Evolutionary conservation across 106 monocot species (phyloP), one percentile per base, ranked within the genome.

Genomic region (Dactylorhiza incarnata): DNA sequence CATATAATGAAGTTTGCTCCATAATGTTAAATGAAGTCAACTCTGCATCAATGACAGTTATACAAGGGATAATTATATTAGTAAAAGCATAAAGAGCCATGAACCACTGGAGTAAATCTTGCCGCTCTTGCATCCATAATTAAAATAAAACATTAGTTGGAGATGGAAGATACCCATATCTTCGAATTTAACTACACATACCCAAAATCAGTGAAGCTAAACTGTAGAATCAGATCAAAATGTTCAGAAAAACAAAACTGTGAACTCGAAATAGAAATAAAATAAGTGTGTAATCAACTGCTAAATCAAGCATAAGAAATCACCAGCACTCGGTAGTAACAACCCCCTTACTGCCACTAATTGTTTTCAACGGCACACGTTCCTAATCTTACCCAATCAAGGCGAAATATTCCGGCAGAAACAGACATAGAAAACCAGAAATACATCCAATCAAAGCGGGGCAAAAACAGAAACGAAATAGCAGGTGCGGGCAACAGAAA

Each of bases 1-100:
- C 82, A 37, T 81, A 77, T 43, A 81, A 72, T 72, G 89, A 82
- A 48, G 24, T 77, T 37, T 85, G 87, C 87, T 91, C 45, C 68
- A 20, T 65, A 24, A 26, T 26, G 65, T 65, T 65, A 59, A 26
- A 65, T 37, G 19, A 65, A 7, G 65, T 29, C 65, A 26, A 20
- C 12, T n/a, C 65, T 65, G 65, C 29, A 65, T 65, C 65, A 65
- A 10, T 65, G 14, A 29, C 26, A 65, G 5, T 26, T 65, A 13
- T 25, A 59, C 29, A 65, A 65, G 24, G 26, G 11, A 13, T 65
- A 26, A 5, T 11, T 29, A 37, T 11, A 29, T 65, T 29, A 65
- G 29, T 29, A 12, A 65, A 65, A 22, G 19, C 61, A 62, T 23
- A 22, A 62, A 62, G 5, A 62, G 9, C 37, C 23, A 7, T 22